Evolutionary conservation across 768 basidiomycete genomes (phyloP), one percentile per base, ranked within the genome.

Genomic region (Glaciozyma martinii): DNA sequence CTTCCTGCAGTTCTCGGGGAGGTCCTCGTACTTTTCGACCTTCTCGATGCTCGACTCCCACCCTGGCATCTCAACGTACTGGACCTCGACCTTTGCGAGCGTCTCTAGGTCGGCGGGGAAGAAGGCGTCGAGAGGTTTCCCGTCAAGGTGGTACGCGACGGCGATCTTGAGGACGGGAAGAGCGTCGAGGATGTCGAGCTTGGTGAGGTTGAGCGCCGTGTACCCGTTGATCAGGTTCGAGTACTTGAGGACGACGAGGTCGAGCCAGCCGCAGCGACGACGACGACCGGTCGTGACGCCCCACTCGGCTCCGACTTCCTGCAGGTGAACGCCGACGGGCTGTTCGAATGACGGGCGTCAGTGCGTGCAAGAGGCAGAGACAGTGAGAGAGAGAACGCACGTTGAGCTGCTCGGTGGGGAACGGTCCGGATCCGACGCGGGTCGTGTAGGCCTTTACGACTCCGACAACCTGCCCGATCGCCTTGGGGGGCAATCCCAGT

Each of bases 361-460:
- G 47, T 4, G 13, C 3, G 18, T 5, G 29, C n/a, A 33, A 47
- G 40, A 6, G 8, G n/a, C 25, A 19, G 25, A 30, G 18, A n/a
- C n/a, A 53, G 23, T 21, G 30, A 46, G 15, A 25, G 27, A 52
- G 12, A n/a, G 52, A 53, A 79, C 85, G 63, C 57, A 90, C 88
- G 77, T 92, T 87, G 62, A 95, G 82, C 76, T 91, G 89, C 77
- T 99, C 95, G 1, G 89, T 90, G 12, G 95, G 92, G 82, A 99
- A 98, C 5, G 95, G 95, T 0, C 95, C 95, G 46, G 91, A 90
- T n/a, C 95, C 95, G 29, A 99, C 95, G 32, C 95, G 84, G 2
- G 95, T 98, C 23, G 95, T 98, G 77, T 99, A 99, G 0, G 95
- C 95, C 77, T 98, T 99, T 75, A 97, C 81, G 65, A 99, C 95